Base-by-base conservation (phyloP, 192 early-diverging fungal species). In the Funneliformis geosporum region DNA sequence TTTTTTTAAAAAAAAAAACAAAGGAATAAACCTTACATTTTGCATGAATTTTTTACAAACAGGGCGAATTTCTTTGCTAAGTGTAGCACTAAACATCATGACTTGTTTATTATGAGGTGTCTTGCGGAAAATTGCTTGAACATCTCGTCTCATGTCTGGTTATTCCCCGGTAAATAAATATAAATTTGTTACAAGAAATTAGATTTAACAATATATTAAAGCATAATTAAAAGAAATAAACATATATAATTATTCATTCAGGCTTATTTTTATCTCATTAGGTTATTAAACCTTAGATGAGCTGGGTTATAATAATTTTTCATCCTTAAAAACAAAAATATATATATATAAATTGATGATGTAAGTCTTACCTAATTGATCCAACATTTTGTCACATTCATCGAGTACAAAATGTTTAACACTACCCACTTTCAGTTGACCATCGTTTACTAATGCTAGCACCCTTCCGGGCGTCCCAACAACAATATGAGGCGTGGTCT, bases 21-120 rank as follows among this genome's bases (percentile, higher is more conserved):
- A 46, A 81, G 55, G 10, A 18, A 27, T 33, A 40, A 62, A 9
- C 44, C 85, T 85, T 89, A 92, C 91, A 81, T 94, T 92, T 80
- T 96, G 94, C 97, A 99, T 99, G 81, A 99, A 99, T 88, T 96
- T 96, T 80, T 96, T 96, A 95, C 96, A 97, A 42, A 98, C 89
- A 0, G 92, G 92, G 38, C 95, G 92, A 75, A 95, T 93, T 74
- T 98, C 96, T 88, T 97, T 96, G 88, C 89, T 91, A 71, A 99
- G 85, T 42, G 97, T 99, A 8, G 97, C 97, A 64, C 92, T 94
- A 87, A 96, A 99, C 97, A 99, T 99, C 92, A 99, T 95, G 61
- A 99, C 97, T 84, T 99, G 97, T 90, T 99, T 99, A 87, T 93
- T 92, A 88, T 96, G 96, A 33, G 96, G 96, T 2, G 96, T 98